These are phyloP conservation scores for Neopestalotiopsis rosae DNA, from an alignment of 2,329 filamentous ascomycete genomes.

Conservation along the genomic window DNA sequence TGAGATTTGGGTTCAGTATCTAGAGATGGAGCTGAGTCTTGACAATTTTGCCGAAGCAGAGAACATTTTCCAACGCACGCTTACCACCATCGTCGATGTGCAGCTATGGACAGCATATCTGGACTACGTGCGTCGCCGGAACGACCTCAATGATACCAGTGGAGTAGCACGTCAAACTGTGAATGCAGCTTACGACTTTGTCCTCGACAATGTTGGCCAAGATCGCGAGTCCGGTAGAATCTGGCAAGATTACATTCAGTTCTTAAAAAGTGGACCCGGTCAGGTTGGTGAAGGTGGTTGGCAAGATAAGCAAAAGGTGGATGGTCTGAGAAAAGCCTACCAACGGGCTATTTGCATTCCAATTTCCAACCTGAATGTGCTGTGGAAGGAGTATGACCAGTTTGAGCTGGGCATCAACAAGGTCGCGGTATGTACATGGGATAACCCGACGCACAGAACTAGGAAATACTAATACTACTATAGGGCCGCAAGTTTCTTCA, in stretches of 20 bases:
- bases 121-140: slow-evolving; percentile 90
- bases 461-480: slow-evolving; percentile 16
- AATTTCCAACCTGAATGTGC: slow-evolving; percentile 77
- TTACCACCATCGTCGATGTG: slow-evolving; percentile 81
- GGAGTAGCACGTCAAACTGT: slow-evolving; percentile 81
- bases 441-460: background rate
- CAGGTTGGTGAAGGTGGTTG: slow-evolving; percentile 83
- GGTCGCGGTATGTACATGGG: slow-evolving; percentile 66
- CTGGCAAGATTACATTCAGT: slow-evolving; percentile 95
- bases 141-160: slow-evolving; percentile 83
- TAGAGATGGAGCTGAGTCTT: slow-evolving; percentile 86
- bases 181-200: slow-evolving; percentile 88
- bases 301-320: slow-evolving; percentile 99
- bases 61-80: slow-evolving; percentile 79
- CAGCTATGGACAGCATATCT: slow-evolving; percentile 92
- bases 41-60: slow-evolving; percentile 84
- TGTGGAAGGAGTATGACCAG: slow-evolving; percentile 98
- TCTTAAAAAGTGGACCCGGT: slow-evolving; percentile 87
- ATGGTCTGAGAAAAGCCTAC: slow-evolving; percentile 88
- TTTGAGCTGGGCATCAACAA: slow-evolving; percentile 97
- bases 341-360: slow-evolving; percentile 89
- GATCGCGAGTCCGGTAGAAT: slow-evolving; percentile 89
- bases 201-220: slow-evolving; percentile 85
- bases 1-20: slow-evolving; percentile 88
- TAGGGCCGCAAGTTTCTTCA: slow-evolving; percentile 93